Conservation (phyloP, 2,329 filamentous ascomycete genomes). For the Pseudogymnoascus sp. region DNA sequence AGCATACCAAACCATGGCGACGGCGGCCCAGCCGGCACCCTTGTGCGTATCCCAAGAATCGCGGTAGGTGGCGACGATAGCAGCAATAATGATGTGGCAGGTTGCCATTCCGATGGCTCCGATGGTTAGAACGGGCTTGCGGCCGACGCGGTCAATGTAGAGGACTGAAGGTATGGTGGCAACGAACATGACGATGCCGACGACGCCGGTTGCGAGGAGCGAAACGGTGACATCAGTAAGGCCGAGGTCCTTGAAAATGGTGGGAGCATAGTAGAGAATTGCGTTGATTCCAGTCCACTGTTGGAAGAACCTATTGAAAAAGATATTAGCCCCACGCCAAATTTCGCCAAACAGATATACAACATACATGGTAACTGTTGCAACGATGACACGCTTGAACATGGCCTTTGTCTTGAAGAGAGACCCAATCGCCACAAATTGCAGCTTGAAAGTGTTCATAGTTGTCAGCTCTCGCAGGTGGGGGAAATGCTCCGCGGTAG, state of each 20-base stretch:
- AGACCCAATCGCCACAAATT: conserved; percentile 58
- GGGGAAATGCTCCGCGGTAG: conserved; percentile 59
- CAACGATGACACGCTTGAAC: conserved; percentile 58
- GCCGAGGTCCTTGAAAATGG: conserved; percentile 34
- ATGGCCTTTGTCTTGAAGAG: conserved; percentile 59
- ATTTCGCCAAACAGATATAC: not conserved
- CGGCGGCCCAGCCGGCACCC: conserved; percentile 62
- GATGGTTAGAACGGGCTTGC: conserved; percentile 52
- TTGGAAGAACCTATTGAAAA: conserved; percentile 40
- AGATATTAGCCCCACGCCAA: not conserved
- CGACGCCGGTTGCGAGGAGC: conserved; percentile 61
- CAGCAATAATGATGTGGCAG: conserved; percentile 64
- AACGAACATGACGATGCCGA: conserved; percentile 63
- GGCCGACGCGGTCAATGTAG: conserved; percentile 56
- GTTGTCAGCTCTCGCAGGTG: conserved; percentile 50
- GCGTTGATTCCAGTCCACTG: conserved; percentile 41
- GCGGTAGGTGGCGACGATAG: conserved; percentile 58
- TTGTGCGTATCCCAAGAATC: conserved; percentile 47
- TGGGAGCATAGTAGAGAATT: conserved; percentile 37
- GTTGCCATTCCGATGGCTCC: conserved; percentile 61
- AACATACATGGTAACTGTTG: conserved; percentile 47
- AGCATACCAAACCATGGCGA: conserved; percentile 59
- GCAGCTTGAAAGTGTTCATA: conserved; percentile 58
- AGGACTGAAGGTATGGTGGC: conserved; percentile 59
- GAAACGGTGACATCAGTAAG: conserved; percentile 39